phyloP scores from a whole-genome alignment of 805 yeast genomes.

The Saccharomyces jurei region DNA sequence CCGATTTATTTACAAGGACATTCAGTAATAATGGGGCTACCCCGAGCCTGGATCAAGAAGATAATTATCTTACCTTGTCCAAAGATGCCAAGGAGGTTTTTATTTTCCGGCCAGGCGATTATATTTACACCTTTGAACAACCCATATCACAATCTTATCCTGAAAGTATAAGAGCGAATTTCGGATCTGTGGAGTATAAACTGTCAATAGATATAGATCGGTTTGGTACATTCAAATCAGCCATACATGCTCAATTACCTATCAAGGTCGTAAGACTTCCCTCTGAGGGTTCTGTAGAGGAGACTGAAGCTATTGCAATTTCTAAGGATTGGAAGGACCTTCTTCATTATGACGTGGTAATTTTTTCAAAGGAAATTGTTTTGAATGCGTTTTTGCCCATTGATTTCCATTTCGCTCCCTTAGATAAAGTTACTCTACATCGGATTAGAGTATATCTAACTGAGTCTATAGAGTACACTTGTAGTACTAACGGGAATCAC shows the following conservation, averaged over 20 bases:
- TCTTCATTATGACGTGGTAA: constrained; percentile 75
- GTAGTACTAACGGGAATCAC: constrained; percentile 44
- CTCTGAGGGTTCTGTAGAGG: constrained; percentile 69
- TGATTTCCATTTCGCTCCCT: constrained; percentile 72
- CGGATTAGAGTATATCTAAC: constrained; percentile 76
- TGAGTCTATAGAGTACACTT: constrained; percentile 81
- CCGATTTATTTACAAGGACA: background rate
- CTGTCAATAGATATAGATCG: constrained; percentile 65
- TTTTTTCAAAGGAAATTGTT: constrained; percentile 79
- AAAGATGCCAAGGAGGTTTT: constrained; percentile 24
- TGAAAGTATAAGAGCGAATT: constrained; percentile 65
- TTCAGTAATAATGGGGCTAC: constrained; percentile 10
- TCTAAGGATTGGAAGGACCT: constrained; percentile 88
- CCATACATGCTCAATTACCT: constrained; percentile 52
- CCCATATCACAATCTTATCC: constrained; percentile 75
- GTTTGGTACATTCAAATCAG: constrained; percentile 77
- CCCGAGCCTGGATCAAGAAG: constrained; percentile 5
- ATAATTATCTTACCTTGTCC: background rate
- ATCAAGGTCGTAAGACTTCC: constrained; percentile 66
- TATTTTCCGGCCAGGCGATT: constrained; percentile 73
- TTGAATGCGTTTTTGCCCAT: constrained; percentile 76
- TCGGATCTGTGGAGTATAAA: constrained; percentile 66
- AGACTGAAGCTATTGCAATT: constrained; percentile 85
- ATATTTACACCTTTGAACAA: constrained; percentile 83
- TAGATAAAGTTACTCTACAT: constrained; percentile 77